phyloP scores from a whole-genome alignment of 495 filamentous ascomycete genomes.

The Penicillium herquei region DNA sequence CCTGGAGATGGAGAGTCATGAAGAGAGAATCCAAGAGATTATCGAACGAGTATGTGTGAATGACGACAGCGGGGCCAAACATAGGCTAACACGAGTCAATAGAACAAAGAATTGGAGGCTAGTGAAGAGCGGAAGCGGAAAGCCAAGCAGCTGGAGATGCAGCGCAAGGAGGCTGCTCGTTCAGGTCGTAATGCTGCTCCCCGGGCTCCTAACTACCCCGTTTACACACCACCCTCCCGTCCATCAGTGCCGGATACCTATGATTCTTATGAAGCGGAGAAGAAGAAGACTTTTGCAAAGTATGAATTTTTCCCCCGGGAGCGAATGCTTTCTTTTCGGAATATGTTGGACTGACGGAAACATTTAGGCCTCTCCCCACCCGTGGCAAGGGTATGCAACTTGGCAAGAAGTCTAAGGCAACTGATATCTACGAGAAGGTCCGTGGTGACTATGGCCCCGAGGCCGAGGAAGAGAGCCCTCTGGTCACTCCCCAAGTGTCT shows the following conservation, averaged over 20 bases:
- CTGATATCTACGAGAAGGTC: slow-evolving; percentile 95
- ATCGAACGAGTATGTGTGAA: slow-evolving; percentile 72
- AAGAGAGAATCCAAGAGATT: slow-evolving; percentile 97
- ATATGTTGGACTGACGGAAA: slow-evolving; percentile 9
- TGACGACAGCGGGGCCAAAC: neutral
- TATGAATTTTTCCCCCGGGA: slow-evolving; percentile 36
- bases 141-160: slow-evolving; percentile 96
- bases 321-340: neutral
- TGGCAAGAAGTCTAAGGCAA: slow-evolving; percentile 95
- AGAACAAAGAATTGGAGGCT: slow-evolving; percentile 98
- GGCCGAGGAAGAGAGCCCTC: slow-evolving; percentile 70
- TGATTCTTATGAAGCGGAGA: slow-evolving; percentile 92
- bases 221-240: slow-evolving; percentile 79
- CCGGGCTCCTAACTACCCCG: slow-evolving; percentile 77
- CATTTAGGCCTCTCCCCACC: slow-evolving; percentile 57
- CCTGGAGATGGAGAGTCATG: slow-evolving; percentile 97
- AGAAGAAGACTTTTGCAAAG: slow-evolving; percentile 82
- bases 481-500: slow-evolving; percentile 64
- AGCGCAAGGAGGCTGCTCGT: slow-evolving; percentile 85
- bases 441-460: slow-evolving; percentile 81
- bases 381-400: slow-evolving; percentile 98
- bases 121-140: slow-evolving; percentile 96
- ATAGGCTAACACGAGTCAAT: slow-evolving; percentile 18
- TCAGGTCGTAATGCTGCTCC: slow-evolving; percentile 56
- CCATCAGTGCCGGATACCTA: slow-evolving; percentile 75